Conservation (phyloP, 345 rosid species). For the Citrus reticulata region DNA sequence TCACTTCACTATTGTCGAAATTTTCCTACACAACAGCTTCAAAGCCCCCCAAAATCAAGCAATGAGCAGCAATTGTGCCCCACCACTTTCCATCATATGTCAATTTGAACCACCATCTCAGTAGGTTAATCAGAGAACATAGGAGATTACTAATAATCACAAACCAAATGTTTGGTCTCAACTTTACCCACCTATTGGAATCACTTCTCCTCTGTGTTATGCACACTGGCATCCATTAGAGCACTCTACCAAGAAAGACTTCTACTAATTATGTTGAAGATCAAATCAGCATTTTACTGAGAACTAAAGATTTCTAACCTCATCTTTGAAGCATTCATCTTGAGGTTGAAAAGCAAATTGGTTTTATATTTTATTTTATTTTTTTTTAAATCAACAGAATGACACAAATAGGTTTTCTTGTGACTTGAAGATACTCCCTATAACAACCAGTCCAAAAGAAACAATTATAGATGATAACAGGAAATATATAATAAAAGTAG, state of each 20-base stretch:
- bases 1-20: not conserved
- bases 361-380: not conserved
- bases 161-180: not conserved
- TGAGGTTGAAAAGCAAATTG: not conserved
- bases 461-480: not conserved
- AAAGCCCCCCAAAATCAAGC: not conserved
- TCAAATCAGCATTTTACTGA: not conserved
- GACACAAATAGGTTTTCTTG: not conserved
- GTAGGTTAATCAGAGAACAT: not conserved
- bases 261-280: not conserved
- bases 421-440: not conserved
- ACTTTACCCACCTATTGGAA: not conserved
- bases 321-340: not conserved
- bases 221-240: not conserved
- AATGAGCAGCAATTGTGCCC: not conserved
- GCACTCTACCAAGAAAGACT: not conserved
- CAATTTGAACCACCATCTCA: not conserved
- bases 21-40: not conserved
- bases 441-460: not conserved
- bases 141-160: too few relatives aligned
- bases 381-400: not conserved
- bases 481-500: not conserved
- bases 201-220: not conserved
- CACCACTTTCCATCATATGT: not conserved
- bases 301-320: not conserved